phyloP scores from a whole-genome alignment of 306 rosid species.

The Dalbergia cochinchinensis region DNA sequence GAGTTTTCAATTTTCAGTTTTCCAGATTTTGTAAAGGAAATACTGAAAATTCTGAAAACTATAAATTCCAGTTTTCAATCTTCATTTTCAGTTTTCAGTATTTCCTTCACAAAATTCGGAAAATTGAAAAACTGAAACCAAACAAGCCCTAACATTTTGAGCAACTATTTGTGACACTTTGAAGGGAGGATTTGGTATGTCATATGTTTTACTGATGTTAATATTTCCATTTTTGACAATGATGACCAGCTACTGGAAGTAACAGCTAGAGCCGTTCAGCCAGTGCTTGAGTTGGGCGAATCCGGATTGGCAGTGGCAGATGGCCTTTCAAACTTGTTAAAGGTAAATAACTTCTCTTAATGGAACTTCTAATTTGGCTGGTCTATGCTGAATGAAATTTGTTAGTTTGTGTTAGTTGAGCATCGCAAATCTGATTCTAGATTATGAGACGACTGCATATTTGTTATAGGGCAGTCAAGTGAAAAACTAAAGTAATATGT shows the following conservation, averaged over 20 bases:
- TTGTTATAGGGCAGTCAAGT: background rate
- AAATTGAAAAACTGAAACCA: too few species aligned
- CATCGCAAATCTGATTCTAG: constrained; percentile 22
- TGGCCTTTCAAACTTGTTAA: constrained; percentile 89
- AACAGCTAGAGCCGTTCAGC: constrained; percentile 91
- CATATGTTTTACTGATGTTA: constrained; percentile 39
- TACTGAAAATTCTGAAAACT: too few species aligned
- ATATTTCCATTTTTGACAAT: constrained; percentile 33
- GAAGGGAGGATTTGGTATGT: constrained; percentile 33
- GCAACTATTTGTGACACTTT: background rate
- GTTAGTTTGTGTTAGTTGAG: background rate
- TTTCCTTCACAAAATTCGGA: too few species aligned
- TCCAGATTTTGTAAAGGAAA: too few species aligned
- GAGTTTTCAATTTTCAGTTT: too few species aligned
- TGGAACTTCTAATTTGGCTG: constrained; percentile 2
- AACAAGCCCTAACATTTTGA: too few species aligned
- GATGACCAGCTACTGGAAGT: constrained; percentile 83
- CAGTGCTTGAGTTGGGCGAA: constrained; percentile 86
- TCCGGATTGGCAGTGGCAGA: constrained; percentile 91
- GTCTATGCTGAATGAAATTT: constrained; percentile 22
- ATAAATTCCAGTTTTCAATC: too few species aligned
- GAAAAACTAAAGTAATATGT: background rate
- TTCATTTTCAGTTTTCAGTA: too few species aligned
- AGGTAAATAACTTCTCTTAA: constrained; percentile 57
- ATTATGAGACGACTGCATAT: background rate